These are phyloP conservation scores for Papiliotrema terrestris DNA, from an alignment of 1,284 basidiomycete genomes.

Conservation along the genomic window DNA sequence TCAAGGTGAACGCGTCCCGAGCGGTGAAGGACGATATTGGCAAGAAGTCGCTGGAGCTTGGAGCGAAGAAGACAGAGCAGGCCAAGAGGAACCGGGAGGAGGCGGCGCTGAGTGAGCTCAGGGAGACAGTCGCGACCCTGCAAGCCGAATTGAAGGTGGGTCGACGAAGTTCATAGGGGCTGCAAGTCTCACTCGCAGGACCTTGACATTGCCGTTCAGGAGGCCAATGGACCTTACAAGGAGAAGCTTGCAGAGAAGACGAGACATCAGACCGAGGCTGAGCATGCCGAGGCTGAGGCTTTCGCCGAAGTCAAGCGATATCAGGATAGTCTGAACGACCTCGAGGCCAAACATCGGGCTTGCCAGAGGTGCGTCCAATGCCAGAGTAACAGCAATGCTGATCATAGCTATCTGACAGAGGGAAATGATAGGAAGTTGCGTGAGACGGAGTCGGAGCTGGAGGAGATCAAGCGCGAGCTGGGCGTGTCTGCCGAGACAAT, in stretches of 20 bases:
- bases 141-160: constrained; percentile 39
- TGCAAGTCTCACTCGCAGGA: constrained; percentile 19
- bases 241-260: constrained; percentile 38
- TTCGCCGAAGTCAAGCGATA: constrained; percentile 28
- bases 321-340: constrained; percentile 32
- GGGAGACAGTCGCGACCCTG: constrained; percentile 54
- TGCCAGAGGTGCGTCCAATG: constrained; percentile 30
- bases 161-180: not conserved
- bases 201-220: constrained; percentile 31
- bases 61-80: constrained; percentile 60
- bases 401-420: constrained; percentile 65
- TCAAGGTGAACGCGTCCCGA: constrained; percentile 59
- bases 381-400: not conserved
- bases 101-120: constrained; percentile 60
- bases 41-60: constrained; percentile 61
- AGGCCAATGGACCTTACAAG: constrained; percentile 42
- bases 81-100: constrained; percentile 63
- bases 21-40: constrained; percentile 53
- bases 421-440: constrained; percentile 62
- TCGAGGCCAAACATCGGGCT: constrained; percentile 38
- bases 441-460: constrained; percentile 61
- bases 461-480: constrained; percentile 47
- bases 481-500: constrained; percentile 54
- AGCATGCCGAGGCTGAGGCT: constrained; percentile 35
- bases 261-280: constrained; percentile 30